phyloP scores from a whole-genome alignment of 2,329 filamentous ascomycete species.

The Cordyceps farinosa region DNA sequence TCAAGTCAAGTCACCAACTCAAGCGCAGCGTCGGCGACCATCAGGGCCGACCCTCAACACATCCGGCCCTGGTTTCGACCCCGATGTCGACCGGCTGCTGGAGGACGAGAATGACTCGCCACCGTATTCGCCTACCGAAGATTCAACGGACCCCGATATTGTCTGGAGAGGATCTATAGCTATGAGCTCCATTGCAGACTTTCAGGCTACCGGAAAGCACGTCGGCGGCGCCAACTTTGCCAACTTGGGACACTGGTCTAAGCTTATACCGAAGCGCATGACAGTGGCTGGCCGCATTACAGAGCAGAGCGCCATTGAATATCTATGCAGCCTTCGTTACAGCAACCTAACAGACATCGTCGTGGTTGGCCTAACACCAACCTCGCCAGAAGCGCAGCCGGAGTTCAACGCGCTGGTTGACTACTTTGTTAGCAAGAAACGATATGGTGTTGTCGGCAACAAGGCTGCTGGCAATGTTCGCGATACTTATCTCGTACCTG shows the following conservation, averaged over 20 bases:
- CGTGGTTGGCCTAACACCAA: constrained; percentile 68
- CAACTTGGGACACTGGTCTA: constrained; percentile 64
- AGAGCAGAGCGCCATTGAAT: constrained; percentile 79
- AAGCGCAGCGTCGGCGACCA: constrained; percentile 43
- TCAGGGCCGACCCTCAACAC: constrained; percentile 45
- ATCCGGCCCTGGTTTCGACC: constrained; percentile 66
- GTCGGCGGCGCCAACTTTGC: constrained; percentile 77
- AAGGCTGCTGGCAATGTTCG: constrained; percentile 71
- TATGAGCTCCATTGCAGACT: constrained; percentile 75
- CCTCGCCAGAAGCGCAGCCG: constrained; percentile 55
- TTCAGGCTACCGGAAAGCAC: constrained; percentile 74
- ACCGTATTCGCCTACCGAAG: constrained; percentile 78
- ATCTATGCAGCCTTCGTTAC: constrained; percentile 82
- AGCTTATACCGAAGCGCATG: constrained; percentile 67
- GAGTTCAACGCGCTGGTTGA: constrained; percentile 76
- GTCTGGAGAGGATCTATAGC: constrained; percentile 74
- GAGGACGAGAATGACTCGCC: constrained; percentile 77
- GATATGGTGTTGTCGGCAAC: constrained; percentile 85
- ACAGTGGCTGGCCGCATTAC: constrained; percentile 77
- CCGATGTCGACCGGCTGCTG: constrained; percentile 85
- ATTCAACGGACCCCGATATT: constrained; percentile 61
- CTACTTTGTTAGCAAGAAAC: constrained; percentile 77
- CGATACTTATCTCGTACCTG: constrained; percentile 87
- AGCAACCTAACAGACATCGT: constrained; percentile 79
- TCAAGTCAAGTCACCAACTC: constrained; percentile 71